These are phyloP conservation scores for Piper betle DNA, from an alignment of 164 flowering plant genomes.

Conservation along the genomic window DNA sequence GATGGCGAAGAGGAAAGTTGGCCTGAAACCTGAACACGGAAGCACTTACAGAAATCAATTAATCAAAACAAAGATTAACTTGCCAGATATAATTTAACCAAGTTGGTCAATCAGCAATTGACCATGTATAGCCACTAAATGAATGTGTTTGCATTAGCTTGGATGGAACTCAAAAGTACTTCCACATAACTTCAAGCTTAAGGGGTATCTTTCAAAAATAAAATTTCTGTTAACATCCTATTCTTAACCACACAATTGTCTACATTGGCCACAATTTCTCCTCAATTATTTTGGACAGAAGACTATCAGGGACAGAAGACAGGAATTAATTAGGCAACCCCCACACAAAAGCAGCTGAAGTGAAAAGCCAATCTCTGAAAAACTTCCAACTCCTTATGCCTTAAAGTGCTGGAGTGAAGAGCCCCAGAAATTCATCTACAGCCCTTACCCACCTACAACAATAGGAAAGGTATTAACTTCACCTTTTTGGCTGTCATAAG, in stretches of 20 bases:
- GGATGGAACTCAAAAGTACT: not conserved
- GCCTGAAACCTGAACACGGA: constrained; percentile 15
- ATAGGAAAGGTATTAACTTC: not conserved
- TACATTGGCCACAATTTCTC: too few relatives aligned
- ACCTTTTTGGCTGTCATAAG: not conserved
- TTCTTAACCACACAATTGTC: too few relatives aligned
- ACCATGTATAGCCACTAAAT: too few relatives aligned
- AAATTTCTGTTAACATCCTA: too few relatives aligned
- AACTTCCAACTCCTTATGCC: constrained; percentile 7
- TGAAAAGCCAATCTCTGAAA: not conserved
- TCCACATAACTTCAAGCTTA: too few relatives aligned
- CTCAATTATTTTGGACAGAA: too few relatives aligned
- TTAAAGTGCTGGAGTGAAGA: constrained; percentile 27
- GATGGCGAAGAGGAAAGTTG: constrained; percentile 14
- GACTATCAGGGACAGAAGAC: too few relatives aligned
- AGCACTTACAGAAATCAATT: too few relatives aligned
- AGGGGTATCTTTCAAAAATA: too few relatives aligned
- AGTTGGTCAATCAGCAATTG: not conserved
- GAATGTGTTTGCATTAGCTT: not conserved
- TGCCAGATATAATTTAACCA: not conserved
- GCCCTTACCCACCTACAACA: constrained; percentile 56
- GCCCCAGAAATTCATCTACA: constrained; percentile 36
- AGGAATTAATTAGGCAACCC: too few relatives aligned
- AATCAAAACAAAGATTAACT: too few relatives aligned
- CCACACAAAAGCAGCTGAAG: not conserved